Evolutionary conservation across 192 early-diverging fungal species (phyloP).

Genomic region (Podila epigama): DNA sequence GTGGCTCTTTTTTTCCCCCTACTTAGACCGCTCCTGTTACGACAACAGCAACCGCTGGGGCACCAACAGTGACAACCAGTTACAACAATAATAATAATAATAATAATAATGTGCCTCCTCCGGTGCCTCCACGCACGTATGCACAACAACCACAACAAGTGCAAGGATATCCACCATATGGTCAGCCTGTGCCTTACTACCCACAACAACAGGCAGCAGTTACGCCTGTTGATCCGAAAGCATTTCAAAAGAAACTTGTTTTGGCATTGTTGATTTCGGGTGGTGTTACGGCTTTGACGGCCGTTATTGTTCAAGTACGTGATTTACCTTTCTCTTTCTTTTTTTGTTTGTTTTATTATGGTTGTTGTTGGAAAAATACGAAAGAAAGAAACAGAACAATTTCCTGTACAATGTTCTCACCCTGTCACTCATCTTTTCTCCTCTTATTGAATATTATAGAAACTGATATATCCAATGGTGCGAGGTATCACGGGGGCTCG

Average conservation of each 20-base stretch:
- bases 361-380: too few species aligned
- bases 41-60: background rate
- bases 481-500: conserved; percentile 41
- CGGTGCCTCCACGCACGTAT: conserved; percentile 45
- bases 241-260: conserved; percentile 42
- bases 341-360: too few species aligned
- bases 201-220: conserved; percentile 6
- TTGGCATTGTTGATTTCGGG: conserved; percentile 42
- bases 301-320: conserved; percentile 32
- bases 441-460: conserved; percentile 4
- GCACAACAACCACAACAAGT: too few species aligned
- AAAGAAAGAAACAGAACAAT: too few species aligned
- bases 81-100: background rate
- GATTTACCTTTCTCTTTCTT: too few species aligned
- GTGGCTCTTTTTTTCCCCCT: too few species aligned
- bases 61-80: background rate
- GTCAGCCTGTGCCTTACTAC: conserved; percentile 10
- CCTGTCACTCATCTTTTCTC: too few species aligned
- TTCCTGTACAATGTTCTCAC: background rate
- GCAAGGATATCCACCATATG: too few species aligned
- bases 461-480: conserved; percentile 42
- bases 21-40: too few species aligned
- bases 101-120: conserved; percentile 9
- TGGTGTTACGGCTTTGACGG: conserved; percentile 26
- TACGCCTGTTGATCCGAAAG: conserved; percentile 25